These are phyloP conservation scores for Xylariomycetidae sp. DNA, from an alignment of 2,329 filamentous ascomycete species.

Conservation along the genomic window DNA sequence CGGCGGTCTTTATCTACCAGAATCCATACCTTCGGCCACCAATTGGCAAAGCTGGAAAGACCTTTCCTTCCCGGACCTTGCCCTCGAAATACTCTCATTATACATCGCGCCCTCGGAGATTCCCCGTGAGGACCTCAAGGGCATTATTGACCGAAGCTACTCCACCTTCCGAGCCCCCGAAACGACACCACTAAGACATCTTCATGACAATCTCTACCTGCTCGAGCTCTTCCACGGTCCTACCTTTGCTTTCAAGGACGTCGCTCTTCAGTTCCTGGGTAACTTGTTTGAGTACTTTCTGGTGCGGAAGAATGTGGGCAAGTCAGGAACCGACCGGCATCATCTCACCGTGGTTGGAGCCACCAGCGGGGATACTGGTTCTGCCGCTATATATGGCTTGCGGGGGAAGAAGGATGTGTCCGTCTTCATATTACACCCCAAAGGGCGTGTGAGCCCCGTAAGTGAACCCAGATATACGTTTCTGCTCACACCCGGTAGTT, in stretches of 20 bases:
- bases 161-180: constrained; percentile 79
- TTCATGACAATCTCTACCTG: constrained; percentile 75
- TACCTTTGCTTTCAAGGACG: constrained; percentile 94
- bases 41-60: constrained; percentile 71
- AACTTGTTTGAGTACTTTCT: constrained; percentile 93
- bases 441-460: constrained; percentile 84
- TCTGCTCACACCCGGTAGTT: too few relatives aligned
- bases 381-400: constrained; percentile 91
- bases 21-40: constrained; percentile 61
- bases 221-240: constrained; percentile 96
- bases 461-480: too few relatives aligned
- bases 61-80: constrained; percentile 74
- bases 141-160: constrained; percentile 81
- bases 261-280: constrained; percentile 89
- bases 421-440: constrained; percentile 90
- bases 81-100: constrained; percentile 77
- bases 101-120: constrained; percentile 86
- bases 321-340: constrained; percentile 63
- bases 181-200: constrained; percentile 73
- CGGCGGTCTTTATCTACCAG: constrained; percentile 84
- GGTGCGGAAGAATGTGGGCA: constrained; percentile 65
- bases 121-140: constrained; percentile 71
- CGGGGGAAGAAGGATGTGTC: constrained; percentile 95
- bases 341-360: constrained; percentile 84
- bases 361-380: constrained; percentile 85